Percentiles rank a stretch among this genome's conserved stretches.
Evolutionary conservation across 257 asterid genomes (phyloP).

Genomic region (Fraxinus pennsylvanica): DNA sequence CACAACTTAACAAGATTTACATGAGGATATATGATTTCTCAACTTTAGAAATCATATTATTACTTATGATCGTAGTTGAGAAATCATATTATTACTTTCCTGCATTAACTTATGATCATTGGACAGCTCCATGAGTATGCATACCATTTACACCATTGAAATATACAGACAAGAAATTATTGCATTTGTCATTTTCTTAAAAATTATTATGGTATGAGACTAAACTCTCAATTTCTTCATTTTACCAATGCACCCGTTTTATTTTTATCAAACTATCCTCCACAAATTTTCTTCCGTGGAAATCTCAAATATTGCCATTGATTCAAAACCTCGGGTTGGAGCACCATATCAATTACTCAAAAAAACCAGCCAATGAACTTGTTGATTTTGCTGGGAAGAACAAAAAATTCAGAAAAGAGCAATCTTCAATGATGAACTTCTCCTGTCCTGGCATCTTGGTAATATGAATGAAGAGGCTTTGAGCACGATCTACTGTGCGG

Average conservation of each 20-base stretch:
- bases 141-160: no score
- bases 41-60: no score
- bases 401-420: not conserved
- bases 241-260: not conserved
- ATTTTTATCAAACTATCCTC: not conserved
- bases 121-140: no score
- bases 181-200: no score
- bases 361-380: not conserved
- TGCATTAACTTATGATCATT: no score
- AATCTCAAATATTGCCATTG: not conserved
- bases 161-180: no score
- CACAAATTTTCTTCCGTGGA: not conserved
- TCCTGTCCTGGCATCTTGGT: not conserved
- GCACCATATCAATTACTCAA: not conserved
- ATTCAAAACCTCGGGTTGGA: not conserved
- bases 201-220: not conserved
- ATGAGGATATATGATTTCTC: no score
- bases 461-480: constrained; percentile 5
- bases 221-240: not conserved
- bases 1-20: no score
- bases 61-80: no score
- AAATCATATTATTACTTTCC: no score
- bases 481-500: not conserved
- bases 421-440: not conserved
- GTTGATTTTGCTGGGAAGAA: constrained; percentile 4